Base-by-base conservation (phyloP, 2,329 filamentous ascomycete genomes). In the Cadophora malorum region DNA sequence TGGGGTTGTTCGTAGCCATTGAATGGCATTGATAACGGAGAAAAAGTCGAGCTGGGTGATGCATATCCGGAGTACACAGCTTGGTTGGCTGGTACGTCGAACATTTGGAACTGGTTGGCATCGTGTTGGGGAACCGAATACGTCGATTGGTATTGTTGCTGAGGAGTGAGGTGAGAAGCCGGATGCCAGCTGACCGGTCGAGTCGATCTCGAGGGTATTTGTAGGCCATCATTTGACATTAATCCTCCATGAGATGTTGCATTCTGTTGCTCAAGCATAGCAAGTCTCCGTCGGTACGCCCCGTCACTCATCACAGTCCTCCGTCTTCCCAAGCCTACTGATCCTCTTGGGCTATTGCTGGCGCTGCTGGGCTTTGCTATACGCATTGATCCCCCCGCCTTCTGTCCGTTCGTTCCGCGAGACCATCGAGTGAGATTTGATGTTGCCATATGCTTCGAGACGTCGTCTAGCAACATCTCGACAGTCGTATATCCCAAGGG, bases 141-240 rank as follows among this genome's bases (percentile, higher is more conserved):
- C 78, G 75, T 63, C 81, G 76, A 76, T 66, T 79, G 79, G 41
- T 76, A 79, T 67, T 79, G 74, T 66, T 64, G 67, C 67, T 76
- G 74, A 56, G 72, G 68, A 38, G 68, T 47, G 33, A 74, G 78
- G 67, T 86, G 83, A 10, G 89, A 86, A 25, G 86, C 85, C 2
- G 91, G 90, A 77, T 94, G 91, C 91, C 91, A 94, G 82, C 91
- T 93, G 56, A 92, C 82, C 6, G 91, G 91, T 52, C 91, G 85
- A 63, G 80, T 79, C 49, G 83, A 79, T 75, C 80, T 69, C 33
- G 62, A 53, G 41, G 72, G 67, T 60, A 72, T 63, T 58, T 74
- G 74, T 45, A 76, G 73, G 77, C 78, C 71, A 77, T 76, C 65
- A 53, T 74, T 75, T n/a, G 72, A 81, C 67, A 71, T 76, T 76